Conservation (phyloP, 805 yeast genomes). For the Candida schatavii region DNA sequence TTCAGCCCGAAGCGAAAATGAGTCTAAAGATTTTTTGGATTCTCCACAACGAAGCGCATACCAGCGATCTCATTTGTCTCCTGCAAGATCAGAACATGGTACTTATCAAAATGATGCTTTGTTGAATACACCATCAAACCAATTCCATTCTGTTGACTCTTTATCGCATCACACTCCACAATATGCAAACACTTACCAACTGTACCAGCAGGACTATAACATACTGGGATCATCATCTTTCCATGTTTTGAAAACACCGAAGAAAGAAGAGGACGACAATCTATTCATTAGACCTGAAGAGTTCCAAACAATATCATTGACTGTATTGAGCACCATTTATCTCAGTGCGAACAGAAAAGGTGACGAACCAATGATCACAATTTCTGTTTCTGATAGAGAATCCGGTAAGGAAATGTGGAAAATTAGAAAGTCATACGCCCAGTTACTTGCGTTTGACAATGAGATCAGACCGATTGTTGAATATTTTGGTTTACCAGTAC, state of each 20-base stretch:
- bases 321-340: constrained; percentile 47
- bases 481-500: constrained; percentile 53
- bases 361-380: constrained; percentile 59
- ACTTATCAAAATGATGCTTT: background rate
- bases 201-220: too few species aligned
- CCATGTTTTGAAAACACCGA: constrained; percentile 21
- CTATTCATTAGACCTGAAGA: constrained; percentile 61
- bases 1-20: too few species aligned
- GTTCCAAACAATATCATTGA: constrained; percentile 47
- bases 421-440: constrained; percentile 60
- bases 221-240: too few species aligned
- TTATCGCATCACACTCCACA: background rate
- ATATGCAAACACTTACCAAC: too few species aligned
- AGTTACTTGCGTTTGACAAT: constrained; percentile 59
- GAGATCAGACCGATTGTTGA: constrained; percentile 52
- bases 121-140: background rate
- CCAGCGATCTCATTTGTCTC: background rate
- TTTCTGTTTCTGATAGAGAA: constrained; percentile 62
- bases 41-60: background rate
- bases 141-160: constrained; percentile 1
- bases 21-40: background rate
- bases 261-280: constrained; percentile 23
- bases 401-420: constrained; percentile 70
- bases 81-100: background rate
- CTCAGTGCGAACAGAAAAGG: constrained; percentile 35